phyloP scores from a whole-genome alignment of 805 yeast species.

The Candida pini region DNA sequence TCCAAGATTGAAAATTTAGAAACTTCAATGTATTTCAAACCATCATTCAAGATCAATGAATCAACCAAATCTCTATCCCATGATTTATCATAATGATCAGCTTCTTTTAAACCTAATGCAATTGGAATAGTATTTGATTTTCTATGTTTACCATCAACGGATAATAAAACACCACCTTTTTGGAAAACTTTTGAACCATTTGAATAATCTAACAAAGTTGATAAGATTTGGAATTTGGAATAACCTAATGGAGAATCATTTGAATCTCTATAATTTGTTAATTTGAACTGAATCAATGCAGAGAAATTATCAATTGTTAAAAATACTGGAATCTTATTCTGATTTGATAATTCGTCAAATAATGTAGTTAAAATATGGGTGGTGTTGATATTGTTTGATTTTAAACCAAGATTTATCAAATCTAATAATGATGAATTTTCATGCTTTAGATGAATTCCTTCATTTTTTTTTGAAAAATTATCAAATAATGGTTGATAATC shows the following conservation, averaged over 20 bases:
- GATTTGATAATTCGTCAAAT: slow-evolving; percentile 49
- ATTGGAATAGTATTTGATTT: slow-evolving; percentile 52
- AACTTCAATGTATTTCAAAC: slow-evolving; percentile 31
- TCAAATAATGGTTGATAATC: slow-evolving; percentile 16
- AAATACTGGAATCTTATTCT: slow-evolving; percentile 49
- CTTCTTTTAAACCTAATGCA: slow-evolving; percentile 41
- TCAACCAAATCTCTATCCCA: slow-evolving; percentile 54
- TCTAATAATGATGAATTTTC: slow-evolving; percentile 34
- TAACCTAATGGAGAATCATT: slow-evolving; percentile 53
- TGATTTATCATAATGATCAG: slow-evolving; percentile 52
- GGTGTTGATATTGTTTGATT: slow-evolving; percentile 24
- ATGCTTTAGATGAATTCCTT: slow-evolving; percentile 6
- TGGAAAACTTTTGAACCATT: slow-evolving; percentile 48
- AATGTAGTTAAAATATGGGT: slow-evolving; percentile 47
- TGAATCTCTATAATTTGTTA: slow-evolving; percentile 55
- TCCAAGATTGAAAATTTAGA: slow-evolving; percentile 41
- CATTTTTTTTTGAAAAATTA: slow-evolving; percentile 13
- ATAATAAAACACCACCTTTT: slow-evolving; percentile 60
- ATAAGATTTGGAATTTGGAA: slow-evolving; percentile 58
- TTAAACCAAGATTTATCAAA: slow-evolving; percentile 27
- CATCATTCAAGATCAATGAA: slow-evolving; percentile 31
- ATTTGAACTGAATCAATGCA: slow-evolving; percentile 47
- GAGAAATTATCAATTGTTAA: slow-evolving; percentile 74
- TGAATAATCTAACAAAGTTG: slow-evolving; percentile 46
- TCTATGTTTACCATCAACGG: slow-evolving; percentile 53